These are phyloP conservation scores for Cyberlindnera meyerae DNA, from an alignment of 805 yeast genomes.

Conservation along the genomic window DNA sequence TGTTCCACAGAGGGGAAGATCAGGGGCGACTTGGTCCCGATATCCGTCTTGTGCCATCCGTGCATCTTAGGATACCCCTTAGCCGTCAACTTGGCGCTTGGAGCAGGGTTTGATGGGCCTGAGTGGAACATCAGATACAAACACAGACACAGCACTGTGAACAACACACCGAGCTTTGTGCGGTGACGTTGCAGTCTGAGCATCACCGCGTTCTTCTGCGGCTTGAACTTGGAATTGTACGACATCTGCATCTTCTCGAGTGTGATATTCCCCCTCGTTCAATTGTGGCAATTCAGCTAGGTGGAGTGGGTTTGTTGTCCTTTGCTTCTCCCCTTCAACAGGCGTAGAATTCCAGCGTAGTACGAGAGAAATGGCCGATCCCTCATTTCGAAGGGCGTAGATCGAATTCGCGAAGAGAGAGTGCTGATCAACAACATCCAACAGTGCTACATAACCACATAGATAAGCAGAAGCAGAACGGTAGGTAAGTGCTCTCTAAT, in stretches of 20 bases:
- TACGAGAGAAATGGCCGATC: not conserved
- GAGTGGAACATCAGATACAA: constrained; percentile 9
- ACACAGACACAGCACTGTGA: constrained; percentile 3
- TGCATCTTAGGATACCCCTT: constrained; percentile 30
- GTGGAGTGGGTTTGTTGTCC: no score
- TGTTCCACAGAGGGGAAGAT: constrained; percentile 77
- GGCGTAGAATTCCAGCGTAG: not conserved
- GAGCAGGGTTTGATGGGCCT: not conserved
- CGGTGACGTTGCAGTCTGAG: constrained; percentile 10
- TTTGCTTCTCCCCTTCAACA: no score
- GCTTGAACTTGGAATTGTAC: constrained; percentile 26
- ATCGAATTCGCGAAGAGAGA: no score
- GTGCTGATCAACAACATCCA: no score
- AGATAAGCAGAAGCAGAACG: no score
- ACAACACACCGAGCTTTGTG: constrained; percentile 12
- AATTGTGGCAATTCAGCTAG: no score
- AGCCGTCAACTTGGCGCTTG: constrained; percentile 4
- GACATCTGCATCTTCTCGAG: constrained; percentile 21
- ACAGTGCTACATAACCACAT: no score
- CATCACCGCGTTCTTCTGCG: constrained; percentile 17
- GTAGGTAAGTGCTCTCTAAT: no score
- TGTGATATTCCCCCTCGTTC: not conserved
- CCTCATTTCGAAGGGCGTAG: no score
- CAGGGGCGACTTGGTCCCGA: constrained; percentile 45
- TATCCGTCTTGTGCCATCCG: constrained; percentile 41